A percentile compares a stretch with the other conserved stretches of the same genome.
phyloP scores from a whole-genome alignment of 1,284 basidiomycete genomes.

The Ustilago bromivora region DNA sequence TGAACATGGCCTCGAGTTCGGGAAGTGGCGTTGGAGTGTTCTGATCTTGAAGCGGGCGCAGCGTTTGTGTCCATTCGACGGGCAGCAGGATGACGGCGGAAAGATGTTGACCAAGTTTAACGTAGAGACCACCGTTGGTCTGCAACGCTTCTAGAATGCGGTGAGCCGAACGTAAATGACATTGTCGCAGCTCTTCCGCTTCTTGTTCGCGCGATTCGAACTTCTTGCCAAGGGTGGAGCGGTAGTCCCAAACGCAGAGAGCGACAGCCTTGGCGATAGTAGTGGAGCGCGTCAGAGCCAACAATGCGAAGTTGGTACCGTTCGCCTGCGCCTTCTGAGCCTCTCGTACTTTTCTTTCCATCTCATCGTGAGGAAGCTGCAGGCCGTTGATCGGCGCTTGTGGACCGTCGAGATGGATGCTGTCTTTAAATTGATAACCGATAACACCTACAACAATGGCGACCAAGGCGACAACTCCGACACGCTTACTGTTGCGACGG shows the following conservation, averaged over 20 bases:
- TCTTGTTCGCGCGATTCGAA: constrained; percentile 52
- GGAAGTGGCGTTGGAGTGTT: constrained; percentile 67
- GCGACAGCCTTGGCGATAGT: constrained; percentile 67
- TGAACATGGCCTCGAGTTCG: constrained; percentile 68
- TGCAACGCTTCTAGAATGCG: constrained; percentile 64
- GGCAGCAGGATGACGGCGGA: constrained; percentile 79
- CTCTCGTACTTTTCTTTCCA: constrained; percentile 54
- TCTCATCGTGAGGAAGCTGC: constrained; percentile 54
- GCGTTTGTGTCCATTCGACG: constrained; percentile 77
- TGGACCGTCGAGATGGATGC: constrained; percentile 53
- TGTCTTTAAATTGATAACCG: constrained; percentile 45
- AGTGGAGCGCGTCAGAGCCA: constrained; percentile 63
- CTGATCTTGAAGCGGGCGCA: constrained; percentile 74
- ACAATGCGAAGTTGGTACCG: constrained; percentile 54
- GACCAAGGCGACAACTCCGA: constrained; percentile 13
- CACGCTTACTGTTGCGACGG: constrained; percentile 40
- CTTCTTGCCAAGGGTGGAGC: constrained; percentile 58
- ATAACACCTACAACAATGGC: constrained; percentile 24
- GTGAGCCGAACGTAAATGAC: constrained; percentile 67
- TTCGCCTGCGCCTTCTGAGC: constrained; percentile 54
- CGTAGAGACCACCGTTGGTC: constrained; percentile 89
- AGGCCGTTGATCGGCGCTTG: constrained; percentile 35
- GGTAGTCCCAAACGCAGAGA: constrained; percentile 68
- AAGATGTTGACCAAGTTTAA: constrained; percentile 80
- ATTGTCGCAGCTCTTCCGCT: constrained; percentile 60